These are phyloP conservation scores for Fusarium graminum DNA, from an alignment of 2,329 filamentous ascomycete species.

Conservation along the genomic window DNA sequence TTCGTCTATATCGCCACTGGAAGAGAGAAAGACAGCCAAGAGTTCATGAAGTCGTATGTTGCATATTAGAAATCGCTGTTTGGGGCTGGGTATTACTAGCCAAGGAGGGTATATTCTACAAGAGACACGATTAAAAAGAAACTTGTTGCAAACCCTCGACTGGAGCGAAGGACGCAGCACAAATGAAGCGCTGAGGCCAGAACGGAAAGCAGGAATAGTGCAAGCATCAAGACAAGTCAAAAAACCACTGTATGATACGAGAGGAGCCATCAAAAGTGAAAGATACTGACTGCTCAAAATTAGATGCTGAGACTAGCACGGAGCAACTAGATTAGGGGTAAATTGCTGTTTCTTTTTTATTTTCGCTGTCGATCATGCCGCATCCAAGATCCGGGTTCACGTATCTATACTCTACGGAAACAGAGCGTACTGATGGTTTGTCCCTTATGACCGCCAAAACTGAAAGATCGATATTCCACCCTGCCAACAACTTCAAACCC, in stretches of 20 bases:
- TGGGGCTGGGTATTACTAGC: constrained; percentile 24
- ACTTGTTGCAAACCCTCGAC: constrained; percentile 16
- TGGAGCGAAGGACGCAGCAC: constrained; percentile 4
- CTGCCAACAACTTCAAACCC: constrained; percentile 72
- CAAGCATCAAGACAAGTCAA: constrained; percentile 36
- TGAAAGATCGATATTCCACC: constrained; percentile 87
- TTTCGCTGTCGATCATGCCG: background rate
- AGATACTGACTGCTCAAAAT: constrained; percentile 34
- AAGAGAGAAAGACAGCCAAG: constrained; percentile 31
- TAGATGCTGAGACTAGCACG: constrained; percentile 33
- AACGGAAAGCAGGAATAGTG: constrained; percentile 25
- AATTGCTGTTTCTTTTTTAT: constrained; percentile 17
- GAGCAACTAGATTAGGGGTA: constrained; percentile 24
- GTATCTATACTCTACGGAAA: constrained; percentile 67
- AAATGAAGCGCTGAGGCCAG: constrained; percentile 14
- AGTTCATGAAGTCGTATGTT: constrained; percentile 38
- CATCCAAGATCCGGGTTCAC: background rate
- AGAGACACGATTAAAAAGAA: constrained; percentile 25
- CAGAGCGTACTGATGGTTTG: constrained; percentile 90
- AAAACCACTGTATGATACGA: constrained; percentile 49
- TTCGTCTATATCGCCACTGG: constrained; percentile 36
- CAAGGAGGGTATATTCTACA: constrained; percentile 17
- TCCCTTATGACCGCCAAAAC: constrained; percentile 88
- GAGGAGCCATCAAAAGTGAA: constrained; percentile 44
- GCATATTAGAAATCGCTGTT: constrained; percentile 45